These are phyloP conservation scores for Helicocarpus griseus DNA, from an alignment of 2,329 filamentous ascomycete genomes.

Conservation along the genomic window DNA sequence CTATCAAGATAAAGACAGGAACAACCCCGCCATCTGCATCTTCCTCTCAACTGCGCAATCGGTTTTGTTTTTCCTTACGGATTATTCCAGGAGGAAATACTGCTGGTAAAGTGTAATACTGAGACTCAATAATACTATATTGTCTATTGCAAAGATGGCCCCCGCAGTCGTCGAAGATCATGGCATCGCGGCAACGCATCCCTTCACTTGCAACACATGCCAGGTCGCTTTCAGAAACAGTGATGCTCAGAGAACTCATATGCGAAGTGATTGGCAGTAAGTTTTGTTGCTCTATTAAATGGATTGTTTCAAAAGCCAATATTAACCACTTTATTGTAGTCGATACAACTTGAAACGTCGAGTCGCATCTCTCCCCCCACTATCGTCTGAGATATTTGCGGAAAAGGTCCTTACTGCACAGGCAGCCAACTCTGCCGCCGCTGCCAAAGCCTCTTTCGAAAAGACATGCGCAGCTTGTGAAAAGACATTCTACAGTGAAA, in stretches of 20 bases:
- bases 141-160: slow-evolving; percentile 5
- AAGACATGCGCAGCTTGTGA: slow-evolving; percentile 71
- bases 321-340: slow-evolving; percentile 37
- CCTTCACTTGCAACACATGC: slow-evolving; percentile 97
- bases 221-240: slow-evolving; percentile 92
- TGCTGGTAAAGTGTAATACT: no score
- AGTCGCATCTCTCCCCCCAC: slow-evolving; percentile 43
- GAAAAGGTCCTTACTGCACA: slow-evolving; percentile 92
- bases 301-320: neutral
- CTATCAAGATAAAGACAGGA: neutral
- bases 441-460: slow-evolving; percentile 81
- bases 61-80: no score
- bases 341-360: slow-evolving; percentile 91
- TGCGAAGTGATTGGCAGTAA: slow-evolving; percentile 98
- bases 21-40: neutral
- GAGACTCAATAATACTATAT: neutral
- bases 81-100: no score
- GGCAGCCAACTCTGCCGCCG: slow-evolving; percentile 71
- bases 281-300: slow-evolving; percentile 31
- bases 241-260: slow-evolving; percentile 86
- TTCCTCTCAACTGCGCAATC: neutral
- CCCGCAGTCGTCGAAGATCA: neutral
- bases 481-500: slow-evolving; percentile 93
- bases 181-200: slow-evolving; percentile 50
- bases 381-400: slow-evolving; percentile 93